Conservation (phyloP, 2,329 filamentous ascomycete species). For the Gaeumannomyces tritici region DNA sequence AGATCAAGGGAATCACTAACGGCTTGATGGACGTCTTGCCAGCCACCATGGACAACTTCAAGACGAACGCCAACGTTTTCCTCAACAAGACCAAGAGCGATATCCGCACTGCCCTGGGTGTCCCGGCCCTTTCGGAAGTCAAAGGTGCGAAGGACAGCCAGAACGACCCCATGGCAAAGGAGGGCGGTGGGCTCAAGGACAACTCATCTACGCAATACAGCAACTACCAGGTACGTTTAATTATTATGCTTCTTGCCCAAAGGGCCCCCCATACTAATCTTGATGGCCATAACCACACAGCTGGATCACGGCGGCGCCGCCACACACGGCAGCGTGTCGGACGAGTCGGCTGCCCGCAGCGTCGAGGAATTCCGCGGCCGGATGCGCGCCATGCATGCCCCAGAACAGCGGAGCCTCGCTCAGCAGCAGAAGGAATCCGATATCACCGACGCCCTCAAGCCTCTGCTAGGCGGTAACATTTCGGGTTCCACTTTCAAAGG, state of each 20-base stretch:
- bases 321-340: neutral
- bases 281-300: too few relatives aligned
- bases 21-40: neutral
- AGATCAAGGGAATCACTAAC: neutral
- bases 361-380: neutral
- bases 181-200: neutral
- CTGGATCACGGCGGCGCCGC: neutral
- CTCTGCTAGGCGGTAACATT: neutral
- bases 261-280: too few relatives aligned
- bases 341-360: neutral
- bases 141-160: neutral
- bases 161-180: neutral
- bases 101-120: neutral
- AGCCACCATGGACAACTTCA: neutral
- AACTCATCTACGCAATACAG: neutral
- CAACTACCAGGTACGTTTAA: neutral
- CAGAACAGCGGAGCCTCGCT: too few relatives aligned
- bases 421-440: neutral
- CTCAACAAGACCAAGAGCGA: neutral
- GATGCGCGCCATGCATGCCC: too few relatives aligned
- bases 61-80: neutral
- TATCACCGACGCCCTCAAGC: neutral
- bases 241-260: too few relatives aligned
- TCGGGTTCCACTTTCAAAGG: neutral
- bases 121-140: neutral